phyloP scores from a whole-genome alignment of 1,284 basidiomycete species.

The Moesziomyces sp. region DNA sequence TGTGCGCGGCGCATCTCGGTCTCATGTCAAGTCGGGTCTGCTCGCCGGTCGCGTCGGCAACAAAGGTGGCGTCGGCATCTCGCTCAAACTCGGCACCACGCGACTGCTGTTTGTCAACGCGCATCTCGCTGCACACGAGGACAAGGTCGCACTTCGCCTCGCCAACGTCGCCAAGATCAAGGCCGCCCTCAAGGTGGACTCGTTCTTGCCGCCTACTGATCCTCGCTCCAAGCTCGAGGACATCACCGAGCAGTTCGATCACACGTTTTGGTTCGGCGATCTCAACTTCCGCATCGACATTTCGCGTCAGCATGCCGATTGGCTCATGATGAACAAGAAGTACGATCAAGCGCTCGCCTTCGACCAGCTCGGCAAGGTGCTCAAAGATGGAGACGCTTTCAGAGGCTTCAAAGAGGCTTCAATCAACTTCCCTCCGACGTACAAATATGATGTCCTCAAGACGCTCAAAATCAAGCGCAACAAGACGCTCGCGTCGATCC shows the following conservation, averaged over 20 bases:
- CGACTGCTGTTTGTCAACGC: constrained; percentile 86
- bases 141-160: constrained; percentile 63
- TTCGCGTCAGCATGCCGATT: constrained; percentile 71
- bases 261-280: constrained; percentile 74
- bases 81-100: constrained; percentile 77
- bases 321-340: constrained; percentile 71
- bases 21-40: constrained; percentile 82
- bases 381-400: constrained; percentile 73
- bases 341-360: constrained; percentile 73
- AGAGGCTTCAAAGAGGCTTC: constrained; percentile 74
- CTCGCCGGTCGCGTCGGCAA: constrained; percentile 87
- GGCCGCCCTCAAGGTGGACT: constrained; percentile 71
- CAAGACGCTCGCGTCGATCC: constrained; percentile 24
- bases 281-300: constrained; percentile 71
- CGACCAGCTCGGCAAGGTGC: constrained; percentile 80
- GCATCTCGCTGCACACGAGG: constrained; percentile 75
- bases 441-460: constrained; percentile 80
- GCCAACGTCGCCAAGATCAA: constrained; percentile 70
- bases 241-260: constrained; percentile 83
- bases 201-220: constrained; percentile 75
- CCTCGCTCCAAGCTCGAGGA: constrained; percentile 71
- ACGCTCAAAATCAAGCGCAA: constrained; percentile 68
- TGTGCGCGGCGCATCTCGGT: constrained; percentile 69
- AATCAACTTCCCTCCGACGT: constrained; percentile 71
- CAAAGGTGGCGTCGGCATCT: constrained; percentile 80